Conservation (phyloP, 1,284 basidiomycete species). For the Leccinum cinnamomeum region DNA sequence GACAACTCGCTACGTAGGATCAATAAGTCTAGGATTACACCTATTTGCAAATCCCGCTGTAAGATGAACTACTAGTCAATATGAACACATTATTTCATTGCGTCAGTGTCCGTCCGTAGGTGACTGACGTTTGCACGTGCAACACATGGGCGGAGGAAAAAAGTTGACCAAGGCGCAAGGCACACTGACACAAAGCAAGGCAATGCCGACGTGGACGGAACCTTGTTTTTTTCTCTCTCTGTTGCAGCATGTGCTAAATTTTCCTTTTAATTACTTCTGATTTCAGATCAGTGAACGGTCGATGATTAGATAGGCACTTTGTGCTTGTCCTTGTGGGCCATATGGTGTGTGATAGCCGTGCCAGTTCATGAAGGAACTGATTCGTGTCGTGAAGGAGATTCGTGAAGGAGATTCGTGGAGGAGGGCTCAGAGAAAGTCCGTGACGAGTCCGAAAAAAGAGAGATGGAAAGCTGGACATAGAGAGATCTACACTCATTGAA, state of each 20-base stretch:
- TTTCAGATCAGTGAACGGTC: background rate
- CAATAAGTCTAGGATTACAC: background rate
- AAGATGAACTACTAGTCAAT: background rate
- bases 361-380: background rate
- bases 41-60: background rate
- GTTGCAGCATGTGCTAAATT: background rate
- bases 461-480: background rate
- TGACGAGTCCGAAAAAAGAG: background rate
- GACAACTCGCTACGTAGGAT: background rate
- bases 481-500: background rate
- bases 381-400: background rate
- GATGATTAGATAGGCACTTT: background rate
- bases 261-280: background rate
- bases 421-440: background rate
- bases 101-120: background rate
- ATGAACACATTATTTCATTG: background rate
- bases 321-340: background rate
- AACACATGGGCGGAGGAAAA: background rate
- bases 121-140: background rate
- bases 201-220: slow-evolving; percentile 30
- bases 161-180: background rate
- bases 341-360: background rate
- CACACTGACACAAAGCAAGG: background rate
- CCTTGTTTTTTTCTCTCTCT: slow-evolving; percentile 26
- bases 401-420: background rate